phyloP scores from a whole-genome alignment of 169 alveolate genomes.

The Plasmodium vinckei region DNA sequence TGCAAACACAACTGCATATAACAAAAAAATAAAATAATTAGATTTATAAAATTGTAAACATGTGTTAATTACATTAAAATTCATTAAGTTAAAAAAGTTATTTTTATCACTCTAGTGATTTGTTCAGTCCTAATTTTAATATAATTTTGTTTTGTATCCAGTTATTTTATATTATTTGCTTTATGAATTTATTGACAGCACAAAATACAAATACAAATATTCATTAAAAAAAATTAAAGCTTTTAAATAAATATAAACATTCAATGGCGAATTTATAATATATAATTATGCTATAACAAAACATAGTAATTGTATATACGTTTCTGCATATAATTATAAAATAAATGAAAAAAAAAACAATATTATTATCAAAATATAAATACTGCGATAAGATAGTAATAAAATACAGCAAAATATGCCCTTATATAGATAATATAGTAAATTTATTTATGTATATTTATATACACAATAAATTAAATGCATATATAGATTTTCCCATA shows the following conservation, averaged over 20 bases:
- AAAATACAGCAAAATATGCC: background rate
- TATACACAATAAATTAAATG: background rate
- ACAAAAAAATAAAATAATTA: too few species aligned
- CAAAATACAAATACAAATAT: background rate
- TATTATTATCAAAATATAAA: background rate
- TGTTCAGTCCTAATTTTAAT: too few species aligned
- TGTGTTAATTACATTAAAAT: too few species aligned
- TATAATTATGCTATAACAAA: slow-evolving; percentile 6
- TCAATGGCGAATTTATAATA: background rate
- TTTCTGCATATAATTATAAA: background rate
- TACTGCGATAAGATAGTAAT: background rate
- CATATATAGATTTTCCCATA: too few species aligned
- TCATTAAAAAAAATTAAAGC: slow-evolving; percentile 6
- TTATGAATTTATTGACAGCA: background rate
- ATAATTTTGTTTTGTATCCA: too few species aligned
- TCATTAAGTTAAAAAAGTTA: too few species aligned
- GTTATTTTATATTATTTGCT: too few species aligned
- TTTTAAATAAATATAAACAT: background rate
- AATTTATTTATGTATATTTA: background rate
- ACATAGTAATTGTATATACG: background rate
- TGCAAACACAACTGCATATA: too few species aligned
- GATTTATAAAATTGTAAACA: too few species aligned
- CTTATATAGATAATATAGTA: background rate
- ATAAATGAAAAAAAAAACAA: background rate
- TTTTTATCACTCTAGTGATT: too few species aligned